These are phyloP conservation scores for Blumeria hordei DNA, from an alignment of 2,329 filamentous ascomycete genomes.

Conservation along the genomic window DNA sequence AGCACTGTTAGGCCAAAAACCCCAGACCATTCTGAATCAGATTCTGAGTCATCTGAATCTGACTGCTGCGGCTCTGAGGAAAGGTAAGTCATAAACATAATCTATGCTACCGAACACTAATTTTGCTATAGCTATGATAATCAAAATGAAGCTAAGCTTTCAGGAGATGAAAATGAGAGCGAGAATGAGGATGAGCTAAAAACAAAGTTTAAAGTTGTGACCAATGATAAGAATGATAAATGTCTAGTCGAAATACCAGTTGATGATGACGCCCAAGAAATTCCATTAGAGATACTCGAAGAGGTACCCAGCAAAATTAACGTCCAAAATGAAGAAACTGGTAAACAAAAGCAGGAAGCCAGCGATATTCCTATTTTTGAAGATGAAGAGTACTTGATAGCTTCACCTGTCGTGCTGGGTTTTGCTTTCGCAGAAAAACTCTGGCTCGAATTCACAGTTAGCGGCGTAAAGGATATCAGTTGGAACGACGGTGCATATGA, in stretches of 20 bases:
- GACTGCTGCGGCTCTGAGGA: conserved; percentile 19
- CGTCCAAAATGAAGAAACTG: conserved; percentile 8
- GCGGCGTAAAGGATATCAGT: conserved; percentile 52
- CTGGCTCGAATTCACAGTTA: conserved; percentile 74
- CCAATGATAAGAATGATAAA: conserved; percentile 24
- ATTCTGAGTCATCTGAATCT: conserved; percentile 22
- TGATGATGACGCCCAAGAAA: conserved; percentile 28
- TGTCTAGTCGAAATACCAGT: conserved; percentile 29
- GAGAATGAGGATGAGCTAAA: conserved; percentile 13
- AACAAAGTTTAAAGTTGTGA: conserved; percentile 13
- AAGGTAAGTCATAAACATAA: conserved; percentile 4
- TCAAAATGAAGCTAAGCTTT: background rate
- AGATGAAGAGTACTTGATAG: conserved; percentile 64
- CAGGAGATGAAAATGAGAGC: conserved; percentile 6
- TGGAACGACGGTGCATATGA: conserved; percentile 72
- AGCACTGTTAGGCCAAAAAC: conserved; percentile 52
- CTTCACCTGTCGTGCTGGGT: conserved; percentile 63
- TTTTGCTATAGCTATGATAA: background rate
- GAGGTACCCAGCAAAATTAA: conserved; percentile 18
- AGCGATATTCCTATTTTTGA: conserved; percentile 31
- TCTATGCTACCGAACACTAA: too few relatives aligned
- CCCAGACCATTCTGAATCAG: conserved; percentile 29
- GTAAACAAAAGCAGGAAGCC: conserved; percentile 7
- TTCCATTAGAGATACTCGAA: conserved; percentile 32
- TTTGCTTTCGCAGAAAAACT: conserved; percentile 75